Evolutionary conservation across 2,329 filamentous ascomycete genomes (phyloP), one percentile per base, ranked within the genome.

Genomic region (Orbilia oligospora): DNA sequence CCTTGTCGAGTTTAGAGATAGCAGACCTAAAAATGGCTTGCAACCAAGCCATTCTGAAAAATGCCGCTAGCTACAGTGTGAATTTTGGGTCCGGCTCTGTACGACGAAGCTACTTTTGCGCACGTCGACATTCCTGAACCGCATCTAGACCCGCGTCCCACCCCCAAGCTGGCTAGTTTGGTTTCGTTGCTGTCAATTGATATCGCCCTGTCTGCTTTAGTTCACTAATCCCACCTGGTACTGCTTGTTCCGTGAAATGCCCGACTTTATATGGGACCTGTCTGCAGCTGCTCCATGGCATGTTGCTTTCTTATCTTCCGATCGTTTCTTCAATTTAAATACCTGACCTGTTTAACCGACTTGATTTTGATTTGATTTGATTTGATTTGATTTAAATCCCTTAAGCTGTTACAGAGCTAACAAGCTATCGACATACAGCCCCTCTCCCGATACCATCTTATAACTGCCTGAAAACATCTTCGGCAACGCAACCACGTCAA

Each of bases 71-170:
- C 55, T 56, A 48, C 27, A 41, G 41, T 56, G 56, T 41, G 46
- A 66, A 44, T 67, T 66, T 58, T 56, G 71, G 55, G 64, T 64
- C 71, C 55, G 44, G 65, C 49, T 55, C 75, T 69, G 75, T 78
- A 66, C 63, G 61, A 77, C 73, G 68, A 56, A 27, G 63, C 48
- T 33, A 65, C 63, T 6, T 38, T 63, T 24, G 49, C 53, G 75
- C 75, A 78, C 68, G 68, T 69, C 68, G 68, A 78, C 75, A 78
- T 78, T 78, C 75, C 75, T 78, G 30, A 72, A 78, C 63, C 63
- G 75, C 75, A 78, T 78, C 75, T 72, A 78, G 75, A 78, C 75
- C 73, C 51, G 66, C 33, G 56, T 58, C 49, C 49, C 71, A 69
- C 65, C 24, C 55, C 66, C 51, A 20, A 55, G 38, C 64, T 68